Conservation (phyloP, 768 basidiomycete genomes). For the Lentinula guzmanii region DNA sequence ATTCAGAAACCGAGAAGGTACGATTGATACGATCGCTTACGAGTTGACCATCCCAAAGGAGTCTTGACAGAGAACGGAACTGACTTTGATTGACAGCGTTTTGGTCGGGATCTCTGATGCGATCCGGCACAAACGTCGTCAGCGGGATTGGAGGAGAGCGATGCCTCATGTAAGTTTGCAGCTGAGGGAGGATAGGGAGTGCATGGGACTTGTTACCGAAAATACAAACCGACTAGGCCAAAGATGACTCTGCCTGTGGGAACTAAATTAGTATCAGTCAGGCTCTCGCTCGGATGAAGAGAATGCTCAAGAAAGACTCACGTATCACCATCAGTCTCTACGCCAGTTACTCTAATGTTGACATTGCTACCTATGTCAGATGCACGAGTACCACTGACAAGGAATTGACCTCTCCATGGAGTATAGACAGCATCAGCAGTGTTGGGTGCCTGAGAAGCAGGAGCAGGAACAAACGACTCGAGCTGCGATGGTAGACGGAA, state of each 20-base stretch:
- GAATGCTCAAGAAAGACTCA: conserved; percentile 27
- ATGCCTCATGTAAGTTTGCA: background rate
- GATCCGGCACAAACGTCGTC: conserved; percentile 61
- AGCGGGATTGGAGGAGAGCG: conserved; percentile 27
- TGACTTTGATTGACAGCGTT: conserved; percentile 45
- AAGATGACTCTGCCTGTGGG: conserved; percentile 39
- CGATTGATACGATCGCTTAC: conserved; percentile 26
- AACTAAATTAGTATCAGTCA: conserved; percentile 7
- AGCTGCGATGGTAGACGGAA: conserved; percentile 60
- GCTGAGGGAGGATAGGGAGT: conserved; percentile 27
- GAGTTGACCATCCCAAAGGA: conserved; percentile 45
- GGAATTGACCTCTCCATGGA: conserved; percentile 55
- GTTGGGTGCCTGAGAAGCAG: conserved; percentile 18
- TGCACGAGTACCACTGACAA: conserved; percentile 42
- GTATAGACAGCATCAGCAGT: conserved; percentile 16
- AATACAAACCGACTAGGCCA: conserved; percentile 48
- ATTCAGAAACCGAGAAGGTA: background rate
- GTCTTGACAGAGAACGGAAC: conserved; percentile 49
- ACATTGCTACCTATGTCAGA: conserved; percentile 43
- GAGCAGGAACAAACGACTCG: conserved; percentile 51
- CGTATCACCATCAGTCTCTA: conserved; percentile 70
- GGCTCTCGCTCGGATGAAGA: background rate
- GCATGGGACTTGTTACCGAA: conserved; percentile 35
- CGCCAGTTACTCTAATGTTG: conserved; percentile 53
- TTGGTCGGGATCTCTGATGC: conserved; percentile 40